These are phyloP conservation scores for Xylaria intraflava DNA, from an alignment of 495 filamentous ascomycete species.

Conservation along the genomic window DNA sequence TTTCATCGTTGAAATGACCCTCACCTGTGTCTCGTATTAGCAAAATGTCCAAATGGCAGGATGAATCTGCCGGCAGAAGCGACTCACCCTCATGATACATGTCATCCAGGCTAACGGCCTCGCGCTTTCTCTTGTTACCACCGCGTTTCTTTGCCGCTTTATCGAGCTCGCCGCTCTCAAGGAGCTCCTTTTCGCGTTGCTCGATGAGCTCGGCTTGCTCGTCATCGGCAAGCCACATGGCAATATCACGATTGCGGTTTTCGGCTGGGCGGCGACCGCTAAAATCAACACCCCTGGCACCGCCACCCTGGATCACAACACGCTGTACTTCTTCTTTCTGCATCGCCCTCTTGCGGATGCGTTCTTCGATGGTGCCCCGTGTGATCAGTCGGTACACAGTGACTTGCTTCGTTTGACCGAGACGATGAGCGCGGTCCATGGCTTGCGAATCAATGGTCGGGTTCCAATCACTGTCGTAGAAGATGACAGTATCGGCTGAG, in stretches of 20 bases:
- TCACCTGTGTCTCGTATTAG: constrained; percentile 56
- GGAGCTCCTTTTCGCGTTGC: constrained; percentile 75
- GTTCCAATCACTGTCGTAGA: constrained; percentile 99
- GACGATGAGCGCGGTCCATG: constrained; percentile 97
- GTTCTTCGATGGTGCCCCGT: constrained; percentile 94
- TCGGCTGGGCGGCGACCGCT: constrained; percentile 76
- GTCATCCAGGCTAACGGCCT: constrained; percentile 72
- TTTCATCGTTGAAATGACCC: constrained; percentile 83
- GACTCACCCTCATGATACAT: constrained; percentile 96
- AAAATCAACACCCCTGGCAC: constrained; percentile 76
- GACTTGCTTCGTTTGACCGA: constrained; percentile 93
- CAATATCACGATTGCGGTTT: constrained; percentile 91
- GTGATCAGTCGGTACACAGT: constrained; percentile 98
- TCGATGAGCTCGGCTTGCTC: constrained; percentile 90
- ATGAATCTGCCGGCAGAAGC: background rate
- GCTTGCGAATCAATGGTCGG: constrained; percentile 97
- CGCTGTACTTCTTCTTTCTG: constrained; percentile 99
- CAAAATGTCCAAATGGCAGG: constrained; percentile 4
- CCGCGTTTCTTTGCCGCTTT: constrained; percentile 64
- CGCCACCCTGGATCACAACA: constrained; percentile 92
- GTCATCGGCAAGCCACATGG: constrained; percentile 93
- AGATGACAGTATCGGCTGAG: constrained; percentile 88
- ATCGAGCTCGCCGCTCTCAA: constrained; percentile 53
- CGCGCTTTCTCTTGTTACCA: constrained; percentile 41
- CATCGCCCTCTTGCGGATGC: constrained; percentile 91